Percentiles rank a stretch among this genome's conserved stretches.
These are phyloP conservation scores for Huiozyma sinensis DNA, from an alignment of 805 yeast genomes.

Conservation along the genomic window DNA sequence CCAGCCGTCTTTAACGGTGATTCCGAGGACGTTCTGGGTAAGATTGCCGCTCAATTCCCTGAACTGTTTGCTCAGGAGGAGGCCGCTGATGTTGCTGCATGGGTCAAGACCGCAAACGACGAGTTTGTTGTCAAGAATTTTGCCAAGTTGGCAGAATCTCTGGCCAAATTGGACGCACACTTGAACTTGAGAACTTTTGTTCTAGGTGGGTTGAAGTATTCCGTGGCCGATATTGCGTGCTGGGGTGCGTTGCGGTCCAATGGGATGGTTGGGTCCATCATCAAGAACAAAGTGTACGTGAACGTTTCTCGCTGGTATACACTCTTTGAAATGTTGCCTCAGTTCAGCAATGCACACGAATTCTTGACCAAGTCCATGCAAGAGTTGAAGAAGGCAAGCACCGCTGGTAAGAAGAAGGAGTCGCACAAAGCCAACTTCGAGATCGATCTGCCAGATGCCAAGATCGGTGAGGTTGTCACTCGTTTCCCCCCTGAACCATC, in stretches of 20 bases:
- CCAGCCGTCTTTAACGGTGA: constrained; percentile 39
- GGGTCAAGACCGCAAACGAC: constrained; percentile 58
- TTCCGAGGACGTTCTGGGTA: constrained; percentile 35
- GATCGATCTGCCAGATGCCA: constrained; percentile 85
- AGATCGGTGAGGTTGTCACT: constrained; percentile 90
- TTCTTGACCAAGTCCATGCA: constrained; percentile 54
- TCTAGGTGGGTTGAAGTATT: constrained; percentile 46
- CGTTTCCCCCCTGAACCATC: constrained; percentile 99
- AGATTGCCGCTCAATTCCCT: constrained; percentile 45
- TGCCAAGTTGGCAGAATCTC: constrained; percentile 65
- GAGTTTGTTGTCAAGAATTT: constrained; percentile 76
- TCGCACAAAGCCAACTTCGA: constrained; percentile 91
- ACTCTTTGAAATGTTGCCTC: constrained; percentile 53
- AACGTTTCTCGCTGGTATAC: constrained; percentile 92
- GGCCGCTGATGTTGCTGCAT: constrained; percentile 34
- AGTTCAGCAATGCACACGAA: constrained; percentile 63
- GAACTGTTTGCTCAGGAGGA: constrained; percentile 24
- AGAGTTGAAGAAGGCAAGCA: constrained; percentile 63
- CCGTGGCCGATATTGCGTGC: constrained; percentile 74
- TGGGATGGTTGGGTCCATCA: constrained; percentile 82
- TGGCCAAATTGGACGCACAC: constrained; percentile 73
- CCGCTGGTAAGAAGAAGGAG: constrained; percentile 65
- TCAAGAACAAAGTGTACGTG: constrained; percentile 72
- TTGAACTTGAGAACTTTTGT: constrained; percentile 77
- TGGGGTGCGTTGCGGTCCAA: constrained; percentile 95